These are phyloP conservation scores for Magnolia sinica DNA, from an alignment of 164 flowering plant species.

Conservation along the genomic window DNA sequence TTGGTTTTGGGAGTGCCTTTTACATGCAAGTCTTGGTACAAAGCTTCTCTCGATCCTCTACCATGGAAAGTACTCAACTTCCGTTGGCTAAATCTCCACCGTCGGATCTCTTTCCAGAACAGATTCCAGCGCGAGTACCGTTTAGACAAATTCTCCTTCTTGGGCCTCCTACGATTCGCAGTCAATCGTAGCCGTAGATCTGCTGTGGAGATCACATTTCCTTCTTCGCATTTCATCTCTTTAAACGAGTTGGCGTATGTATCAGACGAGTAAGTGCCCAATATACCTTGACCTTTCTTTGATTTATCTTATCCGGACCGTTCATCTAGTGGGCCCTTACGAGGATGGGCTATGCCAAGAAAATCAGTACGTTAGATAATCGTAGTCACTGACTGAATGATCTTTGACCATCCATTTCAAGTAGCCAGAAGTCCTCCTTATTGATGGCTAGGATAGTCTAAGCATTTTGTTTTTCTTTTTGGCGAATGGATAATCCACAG, in stretches of 20 bases:
- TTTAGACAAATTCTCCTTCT: background rate
- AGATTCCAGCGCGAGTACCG: background rate
- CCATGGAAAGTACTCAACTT: slow-evolving; percentile 5
- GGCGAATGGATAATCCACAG: no score
- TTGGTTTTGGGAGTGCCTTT: background rate
- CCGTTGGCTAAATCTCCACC: background rate
- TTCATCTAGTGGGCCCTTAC: no score
- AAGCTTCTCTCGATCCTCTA: slow-evolving; percentile 6
- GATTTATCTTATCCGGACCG: no score
- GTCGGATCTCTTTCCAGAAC: background rate
- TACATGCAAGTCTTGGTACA: slow-evolving; percentile 6
- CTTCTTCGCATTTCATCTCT: background rate
- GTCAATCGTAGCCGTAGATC: slow-evolving; percentile 3
- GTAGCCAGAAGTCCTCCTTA: no score
- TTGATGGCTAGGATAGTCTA: no score
- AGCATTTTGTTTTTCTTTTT: no score
- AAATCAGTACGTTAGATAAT: no score
- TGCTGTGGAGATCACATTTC: background rate
- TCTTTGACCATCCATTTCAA: no score
- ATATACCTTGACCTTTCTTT: background rate
- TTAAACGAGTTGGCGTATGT: background rate
- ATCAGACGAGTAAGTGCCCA: background rate
- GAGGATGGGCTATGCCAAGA: no score
- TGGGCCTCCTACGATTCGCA: background rate
- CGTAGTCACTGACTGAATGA: no score